Percentiles rank a stretch among this genome's conserved stretches.
These are phyloP conservation scores for Ustilago lituana DNA, from an alignment of 1,284 basidiomycete species.

Conservation along the genomic window DNA sequence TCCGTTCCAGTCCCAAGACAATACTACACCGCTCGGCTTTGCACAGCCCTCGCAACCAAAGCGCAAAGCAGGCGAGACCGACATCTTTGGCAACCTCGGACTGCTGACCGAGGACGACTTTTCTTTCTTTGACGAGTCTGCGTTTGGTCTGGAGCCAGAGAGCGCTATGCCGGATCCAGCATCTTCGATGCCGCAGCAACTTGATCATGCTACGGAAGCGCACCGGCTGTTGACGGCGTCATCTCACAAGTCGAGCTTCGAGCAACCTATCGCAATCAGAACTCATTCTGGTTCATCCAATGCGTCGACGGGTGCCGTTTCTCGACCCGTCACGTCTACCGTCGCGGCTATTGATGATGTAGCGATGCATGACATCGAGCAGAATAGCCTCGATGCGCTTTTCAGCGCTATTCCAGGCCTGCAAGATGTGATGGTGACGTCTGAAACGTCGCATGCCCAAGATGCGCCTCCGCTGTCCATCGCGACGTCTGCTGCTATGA, in stretches of 20 bases:
- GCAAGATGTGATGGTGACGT: slow-evolving; percentile 24
- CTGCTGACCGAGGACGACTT: slow-evolving; percentile 64
- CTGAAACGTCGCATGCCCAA: slow-evolving; percentile 13
- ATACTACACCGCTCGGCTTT: slow-evolving; percentile 10
- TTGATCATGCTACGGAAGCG: background rate
- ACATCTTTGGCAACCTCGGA: slow-evolving; percentile 44
- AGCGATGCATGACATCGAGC: slow-evolving; percentile 30
- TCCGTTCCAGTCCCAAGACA: slow-evolving; percentile 5
- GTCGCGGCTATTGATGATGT: slow-evolving; percentile 17
- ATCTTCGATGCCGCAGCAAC: slow-evolving; percentile 2
- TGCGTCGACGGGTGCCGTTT: background rate
- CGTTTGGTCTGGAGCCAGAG: slow-evolving; percentile 30
- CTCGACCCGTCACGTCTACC: slow-evolving; percentile 6
- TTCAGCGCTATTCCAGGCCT: slow-evolving; percentile 38
- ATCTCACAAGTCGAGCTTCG: slow-evolving; percentile 1
- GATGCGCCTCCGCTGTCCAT: background rate
- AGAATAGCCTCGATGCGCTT: slow-evolving; percentile 34
- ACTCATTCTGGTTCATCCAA: background rate
- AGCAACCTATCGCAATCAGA: background rate
- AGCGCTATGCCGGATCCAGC: background rate
- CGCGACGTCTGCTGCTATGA: background rate
- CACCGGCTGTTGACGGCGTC: background rate
- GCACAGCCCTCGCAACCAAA: slow-evolving; percentile 14
- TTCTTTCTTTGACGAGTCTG: slow-evolving; percentile 60
- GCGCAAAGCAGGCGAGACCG: slow-evolving; percentile 36